Conservation (phyloP, 139 green algal genomes). For the Volvox reticuliferus region DNA sequence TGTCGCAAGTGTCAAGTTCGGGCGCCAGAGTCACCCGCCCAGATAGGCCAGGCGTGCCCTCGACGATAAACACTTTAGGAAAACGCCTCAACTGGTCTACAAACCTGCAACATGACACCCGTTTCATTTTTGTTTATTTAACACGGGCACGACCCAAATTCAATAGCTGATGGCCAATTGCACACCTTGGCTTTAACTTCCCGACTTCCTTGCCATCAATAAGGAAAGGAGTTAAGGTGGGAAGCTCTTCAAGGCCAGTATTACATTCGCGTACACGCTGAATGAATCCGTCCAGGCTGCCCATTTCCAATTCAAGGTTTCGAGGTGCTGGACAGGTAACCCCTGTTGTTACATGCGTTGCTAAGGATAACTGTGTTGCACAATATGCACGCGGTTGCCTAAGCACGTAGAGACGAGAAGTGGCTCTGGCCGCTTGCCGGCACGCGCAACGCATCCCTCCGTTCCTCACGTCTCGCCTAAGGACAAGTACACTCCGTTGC, state of each 20-base stretch:
- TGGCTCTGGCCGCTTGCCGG: not conserved
- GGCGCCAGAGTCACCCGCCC: constrained; percentile 38
- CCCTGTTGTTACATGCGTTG: not conserved
- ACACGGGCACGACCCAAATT: not conserved
- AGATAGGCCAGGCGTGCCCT: not conserved
- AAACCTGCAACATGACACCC: constrained; percentile 57
- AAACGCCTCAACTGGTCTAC: constrained; percentile 60
- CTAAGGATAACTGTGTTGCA: not conserved
- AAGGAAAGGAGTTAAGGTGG: constrained; percentile 62
- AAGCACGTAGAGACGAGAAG: not conserved
- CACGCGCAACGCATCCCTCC: not conserved
- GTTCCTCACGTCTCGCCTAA: not conserved
- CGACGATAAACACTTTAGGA: constrained; percentile 57
- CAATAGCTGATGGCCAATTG: not conserved
- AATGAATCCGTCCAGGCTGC: constrained; percentile 51
- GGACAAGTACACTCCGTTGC: no score
- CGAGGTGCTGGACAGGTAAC: not conserved
- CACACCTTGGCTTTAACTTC: constrained; percentile 64
- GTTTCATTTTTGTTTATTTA: not conserved
- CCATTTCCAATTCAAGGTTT: constrained; percentile 4
- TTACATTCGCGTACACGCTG: constrained; percentile 70
- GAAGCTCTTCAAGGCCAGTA: constrained; percentile 53
- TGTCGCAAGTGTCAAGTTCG: constrained; percentile 49
- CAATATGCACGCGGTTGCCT: not conserved
- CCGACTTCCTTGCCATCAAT: constrained; percentile 64